Conservation (phyloP, 257 asterid genomes). For the Solanum acaule region DNA sequence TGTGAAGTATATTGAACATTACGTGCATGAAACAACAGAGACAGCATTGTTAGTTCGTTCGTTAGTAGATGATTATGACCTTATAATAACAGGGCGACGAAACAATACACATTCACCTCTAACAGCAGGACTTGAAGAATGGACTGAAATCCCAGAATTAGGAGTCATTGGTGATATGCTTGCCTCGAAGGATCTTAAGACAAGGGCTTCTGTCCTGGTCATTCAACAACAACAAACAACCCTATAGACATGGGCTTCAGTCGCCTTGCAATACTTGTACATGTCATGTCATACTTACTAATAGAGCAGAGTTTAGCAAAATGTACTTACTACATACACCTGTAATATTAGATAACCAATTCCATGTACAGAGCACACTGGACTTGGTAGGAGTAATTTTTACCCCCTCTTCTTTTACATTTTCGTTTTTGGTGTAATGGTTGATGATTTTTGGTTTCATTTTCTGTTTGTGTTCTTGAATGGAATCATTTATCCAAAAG, state of each 20-base stretch:
- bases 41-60: neutral
- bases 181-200: slow-evolving; percentile 4
- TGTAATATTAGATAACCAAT: neutral
- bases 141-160: slow-evolving; percentile 21
- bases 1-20: slow-evolving; percentile 5
- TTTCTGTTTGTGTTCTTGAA: neutral
- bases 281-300: neutral
- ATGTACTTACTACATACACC: neutral
- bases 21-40: neutral
- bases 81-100: slow-evolving; percentile 14
- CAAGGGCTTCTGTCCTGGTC: slow-evolving; percentile 12
- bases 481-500: neutral
- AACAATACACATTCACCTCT: neutral
- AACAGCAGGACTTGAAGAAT: slow-evolving; percentile 11
- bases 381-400: neutral
- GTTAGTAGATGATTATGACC: slow-evolving; percentile 11
- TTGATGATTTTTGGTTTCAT: neutral
- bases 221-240: slow-evolving; percentile 14
- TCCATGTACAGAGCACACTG: neutral
- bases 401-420: neutral
- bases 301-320: neutral
- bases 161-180: slow-evolving; percentile 15
- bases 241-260: neutral
- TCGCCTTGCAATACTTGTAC: neutral
- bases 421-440: neutral